phyloP scores from a whole-genome alignment of 352 stramenopile genomes.

The Thalassiosira pacifica region DNA sequence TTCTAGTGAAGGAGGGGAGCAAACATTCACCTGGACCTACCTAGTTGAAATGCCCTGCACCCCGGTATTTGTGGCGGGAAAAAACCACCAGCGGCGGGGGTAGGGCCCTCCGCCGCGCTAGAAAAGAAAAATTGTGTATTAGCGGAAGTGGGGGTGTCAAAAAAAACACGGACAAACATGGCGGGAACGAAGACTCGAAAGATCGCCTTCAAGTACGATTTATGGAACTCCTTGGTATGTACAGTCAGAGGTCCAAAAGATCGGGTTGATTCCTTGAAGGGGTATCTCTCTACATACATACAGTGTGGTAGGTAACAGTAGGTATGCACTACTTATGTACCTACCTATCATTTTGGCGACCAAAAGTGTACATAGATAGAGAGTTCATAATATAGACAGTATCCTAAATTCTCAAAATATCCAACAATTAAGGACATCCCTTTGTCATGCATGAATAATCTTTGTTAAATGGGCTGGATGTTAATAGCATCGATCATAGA shows the following conservation, averaged over 20 bases:
- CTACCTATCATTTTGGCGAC: too few relatives aligned
- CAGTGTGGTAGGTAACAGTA: too few relatives aligned
- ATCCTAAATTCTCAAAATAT: too few relatives aligned
- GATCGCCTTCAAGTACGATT: neutral
- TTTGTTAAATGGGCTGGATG: too few relatives aligned
- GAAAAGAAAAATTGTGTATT: neutral
- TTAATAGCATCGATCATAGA: too few relatives aligned
- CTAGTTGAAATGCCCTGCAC: slow-evolving; percentile 1
- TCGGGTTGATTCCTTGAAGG: neutral
- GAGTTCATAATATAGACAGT: too few relatives aligned
- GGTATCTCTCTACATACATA: neutral
- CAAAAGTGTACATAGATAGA: too few relatives aligned
- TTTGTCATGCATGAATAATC: too few relatives aligned
- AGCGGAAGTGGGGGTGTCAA: neutral
- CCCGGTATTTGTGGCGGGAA: neutral
- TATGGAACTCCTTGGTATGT: neutral
- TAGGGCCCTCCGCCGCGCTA: neutral
- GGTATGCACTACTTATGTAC: too few relatives aligned
- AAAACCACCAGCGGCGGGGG: neutral
- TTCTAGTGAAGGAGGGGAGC: too few relatives aligned
- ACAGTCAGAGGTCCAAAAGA: neutral
- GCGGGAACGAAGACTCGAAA: neutral
- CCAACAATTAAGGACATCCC: too few relatives aligned
- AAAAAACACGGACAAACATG: neutral
- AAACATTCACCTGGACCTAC: too few relatives aligned